These are phyloP conservation scores for Pseudocohnilembus persalinus DNA, from an alignment of 169 alveolate species.

Conservation along the genomic window DNA sequence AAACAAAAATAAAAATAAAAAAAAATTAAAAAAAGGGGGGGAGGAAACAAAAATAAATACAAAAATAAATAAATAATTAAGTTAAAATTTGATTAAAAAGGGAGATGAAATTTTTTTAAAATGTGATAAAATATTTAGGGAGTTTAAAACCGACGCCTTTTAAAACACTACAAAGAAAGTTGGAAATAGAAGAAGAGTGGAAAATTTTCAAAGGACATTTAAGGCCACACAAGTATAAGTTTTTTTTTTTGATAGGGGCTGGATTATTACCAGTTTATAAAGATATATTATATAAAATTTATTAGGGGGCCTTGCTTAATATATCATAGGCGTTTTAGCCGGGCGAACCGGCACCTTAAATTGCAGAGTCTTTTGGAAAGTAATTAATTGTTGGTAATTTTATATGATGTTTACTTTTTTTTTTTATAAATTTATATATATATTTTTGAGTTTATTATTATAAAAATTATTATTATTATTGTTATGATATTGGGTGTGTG, in stretches of 20 bases:
- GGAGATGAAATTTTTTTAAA: neutral
- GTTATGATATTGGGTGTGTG: too few relatives aligned
- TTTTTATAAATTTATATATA: too few relatives aligned
- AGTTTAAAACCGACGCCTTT: slow-evolving; percentile 16
- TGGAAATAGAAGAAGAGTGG: slow-evolving; percentile 25
- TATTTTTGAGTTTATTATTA: too few relatives aligned
- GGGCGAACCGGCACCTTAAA: slow-evolving; percentile 11
- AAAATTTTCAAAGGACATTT: neutral
- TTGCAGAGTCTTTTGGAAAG: slow-evolving; percentile 24
- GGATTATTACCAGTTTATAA: slow-evolving; percentile 1
- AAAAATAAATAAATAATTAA: too few relatives aligned
- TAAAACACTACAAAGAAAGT: slow-evolving; percentile 4
- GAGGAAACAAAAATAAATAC: neutral
- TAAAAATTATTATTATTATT: too few relatives aligned
- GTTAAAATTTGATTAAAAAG: too few relatives aligned
- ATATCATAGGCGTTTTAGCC: neutral
- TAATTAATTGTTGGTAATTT: slow-evolving; percentile 4
- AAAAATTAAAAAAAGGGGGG: too few relatives aligned
- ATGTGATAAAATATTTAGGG: neutral
- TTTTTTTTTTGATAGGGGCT: slow-evolving; percentile 1
- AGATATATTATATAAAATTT: neutral
- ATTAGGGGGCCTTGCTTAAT: neutral
- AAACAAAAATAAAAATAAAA: too few relatives aligned
- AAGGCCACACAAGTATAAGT: slow-evolving; percentile 16
- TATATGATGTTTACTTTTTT: too few relatives aligned